Conservation (phyloP, 352 stramenopile genomes). For the Blastocystis sp. region DNA sequence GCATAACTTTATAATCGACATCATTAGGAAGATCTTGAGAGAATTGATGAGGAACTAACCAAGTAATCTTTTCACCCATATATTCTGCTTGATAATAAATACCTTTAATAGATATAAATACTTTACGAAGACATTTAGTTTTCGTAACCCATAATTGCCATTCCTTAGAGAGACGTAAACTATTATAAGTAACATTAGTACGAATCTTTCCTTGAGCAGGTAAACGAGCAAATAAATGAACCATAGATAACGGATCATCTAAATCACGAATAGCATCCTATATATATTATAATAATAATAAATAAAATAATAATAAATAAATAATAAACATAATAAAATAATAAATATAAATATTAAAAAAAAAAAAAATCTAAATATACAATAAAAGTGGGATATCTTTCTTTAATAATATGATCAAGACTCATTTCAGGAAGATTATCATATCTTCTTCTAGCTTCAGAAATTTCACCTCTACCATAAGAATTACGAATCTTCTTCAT, state of each 20-base stretch:
- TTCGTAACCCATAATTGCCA: conserved; percentile 74
- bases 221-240: conserved; percentile 84
- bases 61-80: conserved; percentile 75
- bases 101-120: conserved; percentile 94
- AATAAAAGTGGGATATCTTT: conserved; percentile 61
- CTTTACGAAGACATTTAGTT: conserved; percentile 71
- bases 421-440: conserved; percentile 70
- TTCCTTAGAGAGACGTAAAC: conserved; percentile 68
- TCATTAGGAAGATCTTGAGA: conserved; percentile 80
- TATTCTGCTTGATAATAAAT: conserved; percentile 88
- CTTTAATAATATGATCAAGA: conserved; percentile 90
- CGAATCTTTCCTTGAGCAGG: conserved; percentile 66
- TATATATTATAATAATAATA: too few species aligned
- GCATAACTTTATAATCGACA: conserved; percentile 94
- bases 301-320: too few species aligned
- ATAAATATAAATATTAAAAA: too few species aligned
- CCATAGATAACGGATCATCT: conserved; percentile 86
- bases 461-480: conserved; percentile 56
- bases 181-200: conserved; percentile 62
- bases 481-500: conserved; percentile 80
- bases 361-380: background rate
- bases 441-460: conserved; percentile 57
- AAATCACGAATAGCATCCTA: conserved; percentile 82
- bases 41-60: conserved; percentile 91
- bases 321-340: too few species aligned